Base-by-base conservation (phyloP, 2,329 filamentous ascomycete genomes). In the Annulohypoxylon truncatum region DNA sequence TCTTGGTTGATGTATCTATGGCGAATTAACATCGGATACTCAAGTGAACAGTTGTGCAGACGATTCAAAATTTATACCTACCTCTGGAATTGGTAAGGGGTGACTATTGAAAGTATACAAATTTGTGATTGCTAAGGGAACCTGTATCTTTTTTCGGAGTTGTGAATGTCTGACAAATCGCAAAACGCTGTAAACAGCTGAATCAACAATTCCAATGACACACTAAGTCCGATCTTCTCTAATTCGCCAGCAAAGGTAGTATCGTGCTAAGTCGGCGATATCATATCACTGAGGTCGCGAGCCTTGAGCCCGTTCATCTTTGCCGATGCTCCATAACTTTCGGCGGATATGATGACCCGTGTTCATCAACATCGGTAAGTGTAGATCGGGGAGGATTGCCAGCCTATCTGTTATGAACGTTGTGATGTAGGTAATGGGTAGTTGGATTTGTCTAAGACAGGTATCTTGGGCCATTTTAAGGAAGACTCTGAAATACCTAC, bases 211-310 rank as follows among this genome's bases (percentile, higher is more conserved):
- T 20, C 15, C 4, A 40, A 38, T 15, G 6, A 9, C n/a, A 10
- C 35, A n/a, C 15, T 48, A 48, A 47, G 22, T 47, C 44, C 46
- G 24, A 26, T 3, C 12, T n/a, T 8, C 8, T 48, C 24, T n/a
- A 26, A 29, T 48, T 29, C 8, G 29, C 2, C 24, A 15, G 8
- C 13, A 33, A 18, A 18, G 7, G 15, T 35, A 33, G 9, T 1
- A 51, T 35, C 10, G 20, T 35, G 12, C 15, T 18, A 35, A 20
- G 13, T 35, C 48, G 29, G 29, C 10, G 48, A 51, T 51, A 51
- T 4, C 48, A 35, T 51, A 51, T 51, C 48, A 35, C 48, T 18
- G 48, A 35, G 28, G n/a, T n/a, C n/a, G n/a, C n/a, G n/a, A n/a
- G n/a, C n/a, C n/a, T n/a, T n/a, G n/a, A n/a, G n/a, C n/a, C n/a